These are phyloP conservation scores for Thamnidium elegans DNA, from an alignment of 192 early-diverging fungal genomes.

Conservation along the genomic window DNA sequence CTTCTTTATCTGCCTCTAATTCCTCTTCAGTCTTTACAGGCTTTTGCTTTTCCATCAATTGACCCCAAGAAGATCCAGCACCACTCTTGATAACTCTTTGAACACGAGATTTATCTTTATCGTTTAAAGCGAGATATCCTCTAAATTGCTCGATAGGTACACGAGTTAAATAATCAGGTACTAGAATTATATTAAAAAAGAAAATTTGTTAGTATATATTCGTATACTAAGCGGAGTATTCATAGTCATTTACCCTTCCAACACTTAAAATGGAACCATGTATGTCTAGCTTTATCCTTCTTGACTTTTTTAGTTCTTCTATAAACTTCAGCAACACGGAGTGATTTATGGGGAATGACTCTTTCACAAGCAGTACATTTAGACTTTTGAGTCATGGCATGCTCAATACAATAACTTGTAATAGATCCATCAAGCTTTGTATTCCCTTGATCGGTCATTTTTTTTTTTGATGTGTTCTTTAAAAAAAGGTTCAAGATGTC, in stretches of 20 bases:
- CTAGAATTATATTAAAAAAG: neutral
- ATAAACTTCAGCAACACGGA: slow-evolving; percentile 43
- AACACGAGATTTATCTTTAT: slow-evolving; percentile 46
- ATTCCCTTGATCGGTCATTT: too few relatives aligned
- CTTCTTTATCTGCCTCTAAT: slow-evolving; percentile 5
- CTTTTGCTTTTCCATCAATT: slow-evolving; percentile 7
- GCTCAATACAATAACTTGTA: slow-evolving; percentile 47
- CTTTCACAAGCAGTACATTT: slow-evolving; percentile 41
- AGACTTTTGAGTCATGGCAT: slow-evolving; percentile 44
- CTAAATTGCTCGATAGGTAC: slow-evolving; percentile 46
- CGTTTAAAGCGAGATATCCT: slow-evolving; percentile 40
- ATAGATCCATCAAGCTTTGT: slow-evolving; percentile 4
- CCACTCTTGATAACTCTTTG: slow-evolving; percentile 41
- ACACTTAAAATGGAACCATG: slow-evolving; percentile 54
- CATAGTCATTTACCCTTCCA: slow-evolving; percentile 23
- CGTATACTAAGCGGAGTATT: too few relatives aligned
- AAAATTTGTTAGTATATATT: too few relatives aligned
- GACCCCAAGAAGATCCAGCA: slow-evolving; percentile 33
- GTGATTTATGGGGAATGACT: slow-evolving; percentile 46
- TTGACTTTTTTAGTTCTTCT: slow-evolving; percentile 47
- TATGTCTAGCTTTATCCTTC: slow-evolving; percentile 48
- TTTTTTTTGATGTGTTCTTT: too few relatives aligned
- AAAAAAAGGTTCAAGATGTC: too few relatives aligned
- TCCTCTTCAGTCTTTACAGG: slow-evolving; percentile 3
- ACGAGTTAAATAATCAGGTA: slow-evolving; percentile 44